Conservation (phyloP, 495 filamentous ascomycete species). For the Xylaria flabelliformis region DNA sequence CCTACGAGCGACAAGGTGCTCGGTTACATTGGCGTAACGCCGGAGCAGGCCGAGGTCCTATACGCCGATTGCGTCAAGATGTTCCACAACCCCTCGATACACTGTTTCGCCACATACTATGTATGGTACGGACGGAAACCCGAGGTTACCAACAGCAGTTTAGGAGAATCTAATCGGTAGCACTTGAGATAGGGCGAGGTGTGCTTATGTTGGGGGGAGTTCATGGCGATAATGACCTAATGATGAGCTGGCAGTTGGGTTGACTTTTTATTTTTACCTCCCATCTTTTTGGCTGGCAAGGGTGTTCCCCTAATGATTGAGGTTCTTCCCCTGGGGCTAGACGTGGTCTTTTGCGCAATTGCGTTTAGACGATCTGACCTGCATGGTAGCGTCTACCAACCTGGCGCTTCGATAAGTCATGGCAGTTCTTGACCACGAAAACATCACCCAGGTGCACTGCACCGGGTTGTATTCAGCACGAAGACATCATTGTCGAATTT, state of each 20-base stretch:
- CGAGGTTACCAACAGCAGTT: not conserved
- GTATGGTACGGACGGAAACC: conserved; percentile 30
- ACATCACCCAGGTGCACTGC: not conserved
- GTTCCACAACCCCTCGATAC: conserved; percentile 24
- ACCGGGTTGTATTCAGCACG: not conserved
- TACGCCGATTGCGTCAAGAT: conserved; percentile 18
- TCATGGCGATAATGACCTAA: conserved; percentile 23
- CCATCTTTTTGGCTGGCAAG: not conserved
- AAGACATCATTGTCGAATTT: not conserved
- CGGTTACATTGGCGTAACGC: conserved; percentile 17
- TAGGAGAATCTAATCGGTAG: conserved; percentile 2
- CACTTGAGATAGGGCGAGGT: not conserved
- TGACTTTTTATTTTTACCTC: not conserved
- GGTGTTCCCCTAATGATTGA: not conserved
- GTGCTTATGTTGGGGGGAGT: not conserved
- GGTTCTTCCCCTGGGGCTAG: not conserved
- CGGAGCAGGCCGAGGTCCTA: conserved; percentile 15
- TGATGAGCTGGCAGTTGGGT: conserved; percentile 15
- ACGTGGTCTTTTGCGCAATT: not conserved
- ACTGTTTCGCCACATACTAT: conserved; percentile 25
- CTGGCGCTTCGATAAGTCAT: not conserved
- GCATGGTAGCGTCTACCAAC: not conserved
- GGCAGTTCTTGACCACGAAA: not conserved
- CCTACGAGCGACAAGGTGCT: conserved; percentile 17
- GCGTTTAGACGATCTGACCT: not conserved